These are phyloP conservation scores for Paramecium bursaria DNA, from an alignment of 73 alveolate genomes.

Conservation along the genomic window DNA sequence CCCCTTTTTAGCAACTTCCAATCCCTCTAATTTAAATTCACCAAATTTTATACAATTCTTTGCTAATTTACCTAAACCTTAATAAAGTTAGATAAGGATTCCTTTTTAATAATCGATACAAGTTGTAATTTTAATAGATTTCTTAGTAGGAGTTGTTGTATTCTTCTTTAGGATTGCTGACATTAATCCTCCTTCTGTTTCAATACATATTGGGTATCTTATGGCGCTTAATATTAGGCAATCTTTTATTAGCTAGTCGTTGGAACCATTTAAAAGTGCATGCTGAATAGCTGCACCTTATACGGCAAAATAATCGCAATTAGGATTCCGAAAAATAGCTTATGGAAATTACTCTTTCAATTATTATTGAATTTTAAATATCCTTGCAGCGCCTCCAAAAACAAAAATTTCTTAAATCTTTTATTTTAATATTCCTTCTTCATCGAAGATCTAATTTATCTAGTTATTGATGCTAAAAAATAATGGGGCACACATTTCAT, in stretches of 20 bases:
- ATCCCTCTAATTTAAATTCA: slow-evolving; percentile 89
- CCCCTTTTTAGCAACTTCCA: slow-evolving; percentile 97
- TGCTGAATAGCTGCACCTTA: slow-evolving; percentile 85
- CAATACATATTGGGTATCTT: slow-evolving; percentile 96
- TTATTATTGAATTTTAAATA: slow-evolving; percentile 93
- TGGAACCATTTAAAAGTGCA: slow-evolving; percentile 76
- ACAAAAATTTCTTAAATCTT: slow-evolving; percentile 78
- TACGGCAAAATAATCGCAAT: slow-evolving; percentile 84
- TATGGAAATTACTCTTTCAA: slow-evolving; percentile 93
- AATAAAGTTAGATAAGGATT: slow-evolving; percentile 93
- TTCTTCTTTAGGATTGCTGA: slow-evolving; percentile 95
- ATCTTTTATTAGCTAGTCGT: slow-evolving; percentile 75
- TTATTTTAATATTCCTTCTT: slow-evolving; percentile 75
- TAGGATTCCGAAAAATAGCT: slow-evolving; percentile 87
- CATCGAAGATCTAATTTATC: slow-evolving; percentile 80
- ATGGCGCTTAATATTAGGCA: slow-evolving; percentile 86
- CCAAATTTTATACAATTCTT: slow-evolving; percentile 97
- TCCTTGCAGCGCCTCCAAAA: slow-evolving; percentile 91
- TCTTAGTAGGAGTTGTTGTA: slow-evolving; percentile 95
- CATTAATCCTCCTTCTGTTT: slow-evolving; percentile 99
- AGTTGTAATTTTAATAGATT: slow-evolving; percentile 89
- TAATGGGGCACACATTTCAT: slow-evolving; percentile 84
- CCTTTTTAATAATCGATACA: slow-evolving; percentile 98
- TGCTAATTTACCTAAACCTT: slow-evolving; percentile 97
- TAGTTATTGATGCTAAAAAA: slow-evolving; percentile 80